Evolutionary conservation across 768 basidiomycete species (phyloP), one percentile per base, ranked within the genome.

Genomic region (Chalciporus pseudorubinellus): DNA sequence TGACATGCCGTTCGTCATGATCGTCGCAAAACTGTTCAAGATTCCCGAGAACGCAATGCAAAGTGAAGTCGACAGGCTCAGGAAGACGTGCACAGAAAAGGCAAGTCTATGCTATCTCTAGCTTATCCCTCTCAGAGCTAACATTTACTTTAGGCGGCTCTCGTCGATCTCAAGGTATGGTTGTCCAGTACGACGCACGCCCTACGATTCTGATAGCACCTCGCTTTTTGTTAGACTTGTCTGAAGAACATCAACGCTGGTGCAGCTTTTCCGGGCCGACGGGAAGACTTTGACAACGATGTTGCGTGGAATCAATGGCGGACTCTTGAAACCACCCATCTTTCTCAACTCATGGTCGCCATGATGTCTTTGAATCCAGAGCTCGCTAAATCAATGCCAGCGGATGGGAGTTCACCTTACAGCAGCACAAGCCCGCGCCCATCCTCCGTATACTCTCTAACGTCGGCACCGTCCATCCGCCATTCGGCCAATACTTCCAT

Each of bases 211-310:
- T 51, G 42, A 58, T 39, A 28, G 34, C 50, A 41, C 38, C 49
- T 61, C 31, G 36, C 12, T n/a, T n/a, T n/a, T n/a, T n/a, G 19
- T 36, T 39, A 65, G 89, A 89, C 88, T 31, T 94, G 89, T 64
- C 74, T 98, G 48, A 95, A 95, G 74, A 90, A 92, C 57, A 88
- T 98, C 63, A 90, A 87, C 48, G 85, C 88, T 13, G 88, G 91
- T 21, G 77, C 79, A 12, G 72, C 87, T 1, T 95, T 95, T 64
- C 93, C 94, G 1, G 92, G 89, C 18, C 80, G 86, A 45, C 78
- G 88, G 57, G 86, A 91, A 55, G 94, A 98, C 66, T 98, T 98
- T 63, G 80, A 84, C 29, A 85, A 69, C 48, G 89, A 92, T 6
- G 81, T 82, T 2, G 90, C 89, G 0, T 98, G 89, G 83, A 79